Evolutionary conservation across 257 asterid genomes (phyloP), one percentile per base, ranked within the genome.

Genomic region (Solanum etuberosum): DNA sequence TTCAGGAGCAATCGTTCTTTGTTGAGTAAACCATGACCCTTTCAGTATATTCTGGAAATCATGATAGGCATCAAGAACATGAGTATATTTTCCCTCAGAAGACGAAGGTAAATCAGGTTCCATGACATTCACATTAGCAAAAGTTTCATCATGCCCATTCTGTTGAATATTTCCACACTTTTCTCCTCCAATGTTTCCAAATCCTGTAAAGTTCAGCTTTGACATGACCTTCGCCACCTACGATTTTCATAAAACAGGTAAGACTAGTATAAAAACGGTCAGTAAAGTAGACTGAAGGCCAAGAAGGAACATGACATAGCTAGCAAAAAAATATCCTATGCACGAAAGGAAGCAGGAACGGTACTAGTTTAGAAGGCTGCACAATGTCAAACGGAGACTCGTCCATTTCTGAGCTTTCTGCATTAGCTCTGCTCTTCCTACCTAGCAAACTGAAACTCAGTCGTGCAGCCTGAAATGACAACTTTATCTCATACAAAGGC

Each of bases 191-290:
- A 37, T 85, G 88, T 85, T 93, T 83, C 89, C 86, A 25, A 83
- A 61, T 25, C 88, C 88, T 73, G 92, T 89, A 38, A 87, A 87
- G 11, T 87, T 90, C 85, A 94, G 90, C 91, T 94, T 94, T 32
- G 93, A 89, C 32, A 95, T 88, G 63, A 93, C 43, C 88, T 91
- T 92, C 59, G 86, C 88, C 21, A 91, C 95, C 96, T 94, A 82
- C 87, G 84, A 67, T 72, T 29, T 72, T 87, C 31, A 48, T 42
- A 78, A 42, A 57, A 61, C 38, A 87, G 78, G 83, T n/a, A 77
- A 77, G 63, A 42, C 25, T 77, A 77, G 38, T 0, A 77, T 42
- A 77, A 77, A 0, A 77, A 40, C 6, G 4, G 23, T 1, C 54
- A 6, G 14, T 38, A 77, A 42, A 40, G 83, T 76, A 37, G 81